phyloP scores from a whole-genome alignment of 371 early-diverging fungal species.

The Catenaria anguillulae region DNA sequence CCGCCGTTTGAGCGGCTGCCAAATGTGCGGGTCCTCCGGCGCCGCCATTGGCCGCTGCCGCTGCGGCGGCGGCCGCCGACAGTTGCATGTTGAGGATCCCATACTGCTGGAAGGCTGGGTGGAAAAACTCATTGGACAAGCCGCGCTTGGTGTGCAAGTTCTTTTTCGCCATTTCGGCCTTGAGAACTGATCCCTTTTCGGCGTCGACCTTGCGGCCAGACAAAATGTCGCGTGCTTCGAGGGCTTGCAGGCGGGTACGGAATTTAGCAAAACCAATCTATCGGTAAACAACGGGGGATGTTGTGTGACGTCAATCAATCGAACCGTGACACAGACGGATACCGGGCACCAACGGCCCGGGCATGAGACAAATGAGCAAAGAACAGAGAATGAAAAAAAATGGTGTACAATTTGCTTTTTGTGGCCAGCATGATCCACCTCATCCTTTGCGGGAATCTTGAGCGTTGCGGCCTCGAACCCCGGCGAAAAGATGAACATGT shows the following conservation, averaged over 20 bases:
- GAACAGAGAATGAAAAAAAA: too few species aligned
- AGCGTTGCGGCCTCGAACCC: slow-evolving; percentile 91
- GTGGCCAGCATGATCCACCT: slow-evolving; percentile 29
- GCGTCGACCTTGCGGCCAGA: slow-evolving; percentile 75
- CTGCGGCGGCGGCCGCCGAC: too few species aligned
- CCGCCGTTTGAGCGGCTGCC: too few species aligned
- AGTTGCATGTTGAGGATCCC: background rate
- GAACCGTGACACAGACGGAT: too few species aligned
- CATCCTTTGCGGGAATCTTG: slow-evolving; percentile 57
- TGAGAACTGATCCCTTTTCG: slow-evolving; percentile 64
- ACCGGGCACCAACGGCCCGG: too few species aligned
- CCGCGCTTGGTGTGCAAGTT: slow-evolving; percentile 60
- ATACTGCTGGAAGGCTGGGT: background rate
- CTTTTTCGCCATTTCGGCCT: slow-evolving; percentile 94
- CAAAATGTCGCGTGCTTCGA: slow-evolving; percentile 71
- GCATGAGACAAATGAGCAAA: too few species aligned
- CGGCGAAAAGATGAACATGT: slow-evolving; percentile 87
- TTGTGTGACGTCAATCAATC: background rate
- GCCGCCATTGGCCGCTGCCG: too few species aligned
- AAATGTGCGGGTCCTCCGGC: too few species aligned
- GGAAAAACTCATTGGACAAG: background rate
- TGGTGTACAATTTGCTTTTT: slow-evolving; percentile 74
- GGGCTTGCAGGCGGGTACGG: slow-evolving; percentile 63
- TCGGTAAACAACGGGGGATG: background rate
- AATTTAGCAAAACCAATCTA: slow-evolving; percentile 88